Evolutionary conservation across 495 filamentous ascomycete species (phyloP), one percentile per base, ranked within the genome.

Genomic region (Xylaria intraflava): DNA sequence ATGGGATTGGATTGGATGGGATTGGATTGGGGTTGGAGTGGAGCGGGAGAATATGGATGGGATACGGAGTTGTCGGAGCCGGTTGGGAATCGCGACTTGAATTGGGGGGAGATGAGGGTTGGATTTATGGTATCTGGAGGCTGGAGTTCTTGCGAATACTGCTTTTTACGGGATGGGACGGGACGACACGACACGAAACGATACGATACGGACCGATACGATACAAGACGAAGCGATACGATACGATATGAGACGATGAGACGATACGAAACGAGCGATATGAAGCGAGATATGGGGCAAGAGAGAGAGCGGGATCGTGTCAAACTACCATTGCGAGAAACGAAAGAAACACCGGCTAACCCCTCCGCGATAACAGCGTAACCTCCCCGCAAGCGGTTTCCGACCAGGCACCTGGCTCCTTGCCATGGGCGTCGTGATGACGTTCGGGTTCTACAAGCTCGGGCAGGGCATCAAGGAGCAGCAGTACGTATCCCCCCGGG

Each of bases 311-410:
- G 31, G 7, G 14, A 35, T 35, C n/a, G n/a, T n/a, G n/a, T n/a
- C n/a, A n/a, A n/a, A n/a, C n/a, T n/a, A n/a, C 43, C 20, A 1
- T 9, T 8, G 12, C 16, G 14, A 20, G 16, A 19, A 26, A 5
- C 22, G 38, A n/a, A 10, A 40, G 33, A 20, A 19, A 14, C 7
- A 1, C 23, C 1, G 17, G 30, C 50, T 52, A 20, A 52, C 50
- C 7, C 3, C 11, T 1, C 12, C 0, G 12, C 5, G 6, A 17
- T 26, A 22, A 4, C 67, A 93, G 86, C 89, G 93, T 68, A 96
- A 97, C 74, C 72, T 98, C 62, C 94, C 93, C 52, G 85, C 85
- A 52, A 86, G 88, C 55, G 92, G 94, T 55, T 95, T 96, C 83
- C 83, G 85, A 46, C 92, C 93, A 7, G 68, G 76, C 17, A 75